phyloP scores from a whole-genome alignment of 2,329 filamentous ascomycete genomes.

The Calonectria pseudoreteaudii region DNA sequence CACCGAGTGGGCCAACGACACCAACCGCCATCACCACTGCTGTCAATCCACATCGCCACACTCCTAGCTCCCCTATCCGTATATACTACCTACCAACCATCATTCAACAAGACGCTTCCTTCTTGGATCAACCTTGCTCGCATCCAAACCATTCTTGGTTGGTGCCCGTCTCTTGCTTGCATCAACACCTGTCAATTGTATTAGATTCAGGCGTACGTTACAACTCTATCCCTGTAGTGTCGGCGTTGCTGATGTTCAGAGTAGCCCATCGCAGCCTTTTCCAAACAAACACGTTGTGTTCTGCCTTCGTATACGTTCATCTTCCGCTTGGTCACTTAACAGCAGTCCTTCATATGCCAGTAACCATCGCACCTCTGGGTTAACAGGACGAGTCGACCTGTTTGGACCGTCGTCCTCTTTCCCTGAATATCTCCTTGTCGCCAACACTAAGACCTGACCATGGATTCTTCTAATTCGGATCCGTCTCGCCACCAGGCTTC shows the following conservation, averaged over 20 bases:
- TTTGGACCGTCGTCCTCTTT: not conserved
- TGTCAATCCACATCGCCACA: not conserved
- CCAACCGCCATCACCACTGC: not conserved
- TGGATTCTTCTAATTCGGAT: slow-evolving; percentile 18
- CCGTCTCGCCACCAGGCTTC: not conserved
- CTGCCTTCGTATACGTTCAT: not conserved
- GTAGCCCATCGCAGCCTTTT: not conserved
- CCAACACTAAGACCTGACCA: not conserved
- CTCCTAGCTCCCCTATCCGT: not conserved
- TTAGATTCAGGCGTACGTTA: slow-evolving; percentile 2
- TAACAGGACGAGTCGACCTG: slow-evolving; percentile 21
- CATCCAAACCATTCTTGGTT: not conserved
- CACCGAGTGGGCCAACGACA: not conserved
- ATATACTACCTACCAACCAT: not conserved
- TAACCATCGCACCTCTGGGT: slow-evolving; percentile 4
- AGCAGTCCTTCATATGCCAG: not conserved
- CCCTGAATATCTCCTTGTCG: not conserved
- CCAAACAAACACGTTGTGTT: not conserved
- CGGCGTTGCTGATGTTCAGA: slow-evolving; percentile 10
- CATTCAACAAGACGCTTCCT: not conserved
- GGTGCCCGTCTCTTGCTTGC: not conserved
- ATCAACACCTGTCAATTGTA: not conserved
- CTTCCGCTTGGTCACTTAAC: not conserved
- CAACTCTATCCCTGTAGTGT: not conserved
- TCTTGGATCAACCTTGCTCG: not conserved